A percentile compares a stretch with the other conserved stretches of the same genome.
Conservation (phyloP, 2,329 filamentous ascomycete species). For the Alternaria arbusti region DNA sequence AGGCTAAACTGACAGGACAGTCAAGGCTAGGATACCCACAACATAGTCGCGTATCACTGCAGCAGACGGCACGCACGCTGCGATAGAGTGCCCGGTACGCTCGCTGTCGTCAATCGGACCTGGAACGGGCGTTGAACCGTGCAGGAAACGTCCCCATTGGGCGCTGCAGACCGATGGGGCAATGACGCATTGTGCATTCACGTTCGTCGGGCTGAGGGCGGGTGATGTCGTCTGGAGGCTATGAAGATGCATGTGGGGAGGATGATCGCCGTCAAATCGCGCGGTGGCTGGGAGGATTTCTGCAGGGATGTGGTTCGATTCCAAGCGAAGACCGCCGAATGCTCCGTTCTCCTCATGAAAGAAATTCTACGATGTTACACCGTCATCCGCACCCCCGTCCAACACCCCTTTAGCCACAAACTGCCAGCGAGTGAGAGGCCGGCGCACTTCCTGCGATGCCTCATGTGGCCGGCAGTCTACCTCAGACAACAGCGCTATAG, state of each 20-base stretch:
- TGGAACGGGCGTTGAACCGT: constrained; percentile 4
- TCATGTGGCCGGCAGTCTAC: constrained; percentile 20
- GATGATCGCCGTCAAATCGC: constrained; percentile 36
- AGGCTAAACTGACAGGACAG: constrained; percentile 27
- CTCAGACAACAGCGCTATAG: constrained; percentile 37
- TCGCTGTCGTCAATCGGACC: constrained; percentile 3
- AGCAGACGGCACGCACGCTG: constrained; percentile 19
- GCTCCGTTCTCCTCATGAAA: constrained; percentile 27
- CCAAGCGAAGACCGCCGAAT: constrained; percentile 22
- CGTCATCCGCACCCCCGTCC: constrained; percentile 27
- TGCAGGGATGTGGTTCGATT: constrained; percentile 18
- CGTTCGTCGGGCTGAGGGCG: constrained; percentile 5
- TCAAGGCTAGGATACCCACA: constrained; percentile 24
- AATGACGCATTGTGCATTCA: constrained; percentile 11
- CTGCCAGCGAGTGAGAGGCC: constrained; percentile 15
- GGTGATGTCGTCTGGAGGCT: constrained; percentile 25
- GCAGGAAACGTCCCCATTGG: constrained; percentile 2
- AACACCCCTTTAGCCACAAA: constrained; percentile 35
- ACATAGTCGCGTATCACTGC: constrained; percentile 37
- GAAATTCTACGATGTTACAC: constrained; percentile 47
- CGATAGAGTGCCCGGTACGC: neutral
- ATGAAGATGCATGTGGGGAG: constrained; percentile 29
- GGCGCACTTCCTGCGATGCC: constrained; percentile 12
- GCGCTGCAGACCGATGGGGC: neutral
- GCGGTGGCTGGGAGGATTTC: constrained; percentile 41